These are phyloP conservation scores for Paradendryphiella salina DNA, from an alignment of 2,329 filamentous ascomycete species.

Conservation along the genomic window DNA sequence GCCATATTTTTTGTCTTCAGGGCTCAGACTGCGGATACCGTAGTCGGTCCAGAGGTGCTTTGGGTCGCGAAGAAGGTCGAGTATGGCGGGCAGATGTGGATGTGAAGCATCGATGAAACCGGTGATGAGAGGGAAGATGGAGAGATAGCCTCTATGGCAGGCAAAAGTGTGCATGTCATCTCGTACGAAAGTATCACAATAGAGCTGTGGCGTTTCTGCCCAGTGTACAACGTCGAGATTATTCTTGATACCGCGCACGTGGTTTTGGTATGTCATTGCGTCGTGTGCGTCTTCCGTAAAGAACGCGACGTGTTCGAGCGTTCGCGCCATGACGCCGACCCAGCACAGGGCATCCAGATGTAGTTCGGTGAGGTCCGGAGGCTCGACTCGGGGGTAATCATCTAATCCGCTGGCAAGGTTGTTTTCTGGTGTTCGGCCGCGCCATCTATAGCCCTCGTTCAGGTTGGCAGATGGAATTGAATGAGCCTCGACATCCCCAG, in stretches of 20 bases:
- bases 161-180: slow-evolving; percentile 82
- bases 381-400: slow-evolving; percentile 88
- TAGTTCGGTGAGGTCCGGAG: slow-evolving; percentile 88
- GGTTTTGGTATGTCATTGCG: slow-evolving; percentile 67
- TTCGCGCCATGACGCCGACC: slow-evolving; percentile 91
- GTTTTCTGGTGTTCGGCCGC: slow-evolving; percentile 78
- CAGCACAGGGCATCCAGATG: slow-evolving; percentile 91
- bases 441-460: slow-evolving; percentile 89
- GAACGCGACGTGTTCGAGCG: slow-evolving; percentile 74
- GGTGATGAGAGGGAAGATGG: slow-evolving; percentile 84
- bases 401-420: slow-evolving; percentile 88
- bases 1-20: slow-evolving; percentile 75
- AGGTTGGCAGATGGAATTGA: slow-evolving; percentile 31
- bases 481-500: slow-evolving; percentile 62
- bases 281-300: slow-evolving; percentile 74
- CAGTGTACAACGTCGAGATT: slow-evolving; percentile 93
- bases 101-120: slow-evolving; percentile 75
- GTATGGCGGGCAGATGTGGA: slow-evolving; percentile 69
- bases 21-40: slow-evolving; percentile 84
- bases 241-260: slow-evolving; percentile 71
- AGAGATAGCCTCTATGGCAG: slow-evolving; percentile 94
- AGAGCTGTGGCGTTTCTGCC: slow-evolving; percentile 76
- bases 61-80: slow-evolving; percentile 77
- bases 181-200: slow-evolving; percentile 87
- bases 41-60: slow-evolving; percentile 83